Conservation (phyloP, 306 rosid species). For the Pyrus pyrifolia region DNA sequence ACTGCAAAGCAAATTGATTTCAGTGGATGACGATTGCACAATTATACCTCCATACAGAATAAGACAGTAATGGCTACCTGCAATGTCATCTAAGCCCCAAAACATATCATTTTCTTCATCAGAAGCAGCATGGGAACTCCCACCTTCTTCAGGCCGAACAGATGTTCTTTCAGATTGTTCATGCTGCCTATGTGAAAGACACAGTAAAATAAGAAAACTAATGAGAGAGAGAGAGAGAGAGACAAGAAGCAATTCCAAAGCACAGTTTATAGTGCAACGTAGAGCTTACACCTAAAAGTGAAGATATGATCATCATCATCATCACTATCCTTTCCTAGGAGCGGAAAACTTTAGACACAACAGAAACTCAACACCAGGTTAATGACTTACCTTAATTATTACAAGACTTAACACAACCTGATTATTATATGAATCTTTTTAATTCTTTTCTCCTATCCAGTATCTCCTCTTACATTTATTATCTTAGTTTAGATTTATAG, state of each 20-base stretch:
- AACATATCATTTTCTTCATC: slow-evolving; percentile 67
- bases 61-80: slow-evolving; percentile 46
- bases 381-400: neutral
- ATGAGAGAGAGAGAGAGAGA: neutral
- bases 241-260: neutral
- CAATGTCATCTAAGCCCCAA: slow-evolving; percentile 74
- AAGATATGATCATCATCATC: neutral
- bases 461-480: neutral
- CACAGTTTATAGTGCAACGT: neutral
- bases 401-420: neutral
- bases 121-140: slow-evolving; percentile 30
- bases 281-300: neutral
- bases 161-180: slow-evolving; percentile 58
- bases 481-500: neutral
- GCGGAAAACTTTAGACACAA: neutral
- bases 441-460: neutral
- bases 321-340: neutral
- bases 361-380: neutral
- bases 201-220: neutral
- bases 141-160: slow-evolving; percentile 41
- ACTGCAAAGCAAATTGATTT: slow-evolving; percentile 42
- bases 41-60: neutral
- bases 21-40: slow-evolving; percentile 6
- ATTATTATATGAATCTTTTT: neutral
- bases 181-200: slow-evolving; percentile 48